Evolutionary conservation across 371 early-diverging fungal species (phyloP).

Genomic region (Rhizopus sp.): DNA sequence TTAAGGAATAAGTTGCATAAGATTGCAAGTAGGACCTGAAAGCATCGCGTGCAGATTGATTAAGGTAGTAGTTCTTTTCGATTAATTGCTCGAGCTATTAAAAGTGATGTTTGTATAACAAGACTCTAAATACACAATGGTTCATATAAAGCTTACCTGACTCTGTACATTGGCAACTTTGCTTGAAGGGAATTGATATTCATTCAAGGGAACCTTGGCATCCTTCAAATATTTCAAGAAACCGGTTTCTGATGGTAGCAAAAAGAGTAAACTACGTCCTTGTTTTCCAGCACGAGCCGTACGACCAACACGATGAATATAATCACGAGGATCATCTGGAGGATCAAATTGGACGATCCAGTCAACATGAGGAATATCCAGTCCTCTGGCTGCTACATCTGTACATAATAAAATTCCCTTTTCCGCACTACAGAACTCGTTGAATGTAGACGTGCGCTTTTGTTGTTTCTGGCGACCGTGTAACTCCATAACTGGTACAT

Average conservation of each 20-base stretch:
- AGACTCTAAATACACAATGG: background rate
- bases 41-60: slow-evolving; percentile 97
- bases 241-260: slow-evolving; percentile 94
- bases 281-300: slow-evolving; percentile 92
- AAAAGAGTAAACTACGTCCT: slow-evolving; percentile 94
- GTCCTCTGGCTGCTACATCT: slow-evolving; percentile 98
- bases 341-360: slow-evolving; percentile 99
- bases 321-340: slow-evolving; percentile 97
- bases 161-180: slow-evolving; percentile 93
- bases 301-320: slow-evolving; percentile 98
- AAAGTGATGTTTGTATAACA: slow-evolving; percentile 51
- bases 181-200: slow-evolving; percentile 89
- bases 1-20: slow-evolving; percentile 96
- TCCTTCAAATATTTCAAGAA: slow-evolving; percentile 87
- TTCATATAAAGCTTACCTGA: slow-evolving; percentile 13
- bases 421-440: slow-evolving; percentile 93
- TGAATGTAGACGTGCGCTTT: slow-evolving; percentile 93
- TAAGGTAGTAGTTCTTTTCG: slow-evolving; percentile 98
- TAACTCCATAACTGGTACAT: slow-evolving; percentile 93
- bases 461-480: slow-evolving; percentile 93
- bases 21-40: slow-evolving; percentile 96
- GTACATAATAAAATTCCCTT: slow-evolving; percentile 93
- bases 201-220: slow-evolving; percentile 93
- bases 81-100: slow-evolving; percentile 93
- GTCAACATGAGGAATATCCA: slow-evolving; percentile 98